Base-by-base conservation (phyloP, 2,329 filamentous ascomycete genomes). In the Ceratocystiopsis minuta region DNA sequence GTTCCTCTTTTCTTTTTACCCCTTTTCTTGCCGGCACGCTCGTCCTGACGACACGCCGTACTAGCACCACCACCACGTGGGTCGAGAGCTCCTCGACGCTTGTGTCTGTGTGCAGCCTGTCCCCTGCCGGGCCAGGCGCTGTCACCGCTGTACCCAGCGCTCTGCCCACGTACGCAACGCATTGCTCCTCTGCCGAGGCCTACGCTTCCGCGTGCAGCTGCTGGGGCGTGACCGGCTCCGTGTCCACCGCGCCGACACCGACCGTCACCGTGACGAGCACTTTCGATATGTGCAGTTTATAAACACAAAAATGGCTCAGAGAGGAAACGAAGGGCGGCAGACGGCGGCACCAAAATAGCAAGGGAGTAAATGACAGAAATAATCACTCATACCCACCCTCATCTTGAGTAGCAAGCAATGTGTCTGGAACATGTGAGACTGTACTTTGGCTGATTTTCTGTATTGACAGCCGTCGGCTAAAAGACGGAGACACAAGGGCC, bases 191-290 rank as follows among this genome's bases (percentile, higher is more conserved):
- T 36, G 49, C 49, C 15, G 50, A 47, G 31, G 52, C 53, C 38
- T 66, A 63, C 54, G 53, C 60, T 31, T 60, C 61, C 34, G 63
- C 59, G 41, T 66, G 63, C 58, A 55, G 54, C 41, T 66, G 63
- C 59, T 66, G 57, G 54, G 62, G 62, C 39, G 56, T 66, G 53
- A 64, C 61, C 34, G 55, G 54, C 34, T 46, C 52, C 3, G 54
- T 58, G 37, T 57, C 54, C 44, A 64, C 62, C 12, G 61, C 57
- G 41, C 50, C 59, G 24, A 51, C 48, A 33, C 57, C 61, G 33
- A 64, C 61, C 10, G 52, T 55, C 42, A 64, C 61, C 28, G 57
- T 62, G 43, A 65, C 61, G 44, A 57, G 55, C 44, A 63, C 60
- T 39, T 50, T 53, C 49, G 59, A 63, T 52, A 60, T 55, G 51